Conservation (phyloP, 1,284 basidiomycete species). For the Bondarzewia mesenterica region DNA sequence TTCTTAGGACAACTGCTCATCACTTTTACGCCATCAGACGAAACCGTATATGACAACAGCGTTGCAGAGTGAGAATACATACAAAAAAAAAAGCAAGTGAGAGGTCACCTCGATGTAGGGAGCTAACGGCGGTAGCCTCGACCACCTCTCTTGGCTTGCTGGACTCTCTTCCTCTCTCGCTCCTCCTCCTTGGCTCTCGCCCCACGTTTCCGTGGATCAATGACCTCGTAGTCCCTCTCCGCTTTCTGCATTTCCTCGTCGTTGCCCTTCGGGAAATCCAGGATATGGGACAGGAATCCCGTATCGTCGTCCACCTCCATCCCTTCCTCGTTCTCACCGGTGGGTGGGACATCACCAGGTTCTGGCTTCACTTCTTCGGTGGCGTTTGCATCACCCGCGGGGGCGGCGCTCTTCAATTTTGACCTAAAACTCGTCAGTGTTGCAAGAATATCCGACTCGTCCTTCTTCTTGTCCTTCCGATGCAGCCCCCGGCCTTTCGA, state of each 20-base stretch:
- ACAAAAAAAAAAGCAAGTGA: slow-evolving; percentile 11
- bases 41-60: too few species aligned
- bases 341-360: slow-evolving; percentile 12
- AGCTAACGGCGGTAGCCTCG: slow-evolving; percentile 4
- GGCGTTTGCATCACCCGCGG: slow-evolving; percentile 15
- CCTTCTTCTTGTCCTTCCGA: slow-evolving; percentile 54
- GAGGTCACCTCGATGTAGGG: not conserved
- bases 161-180: slow-evolving; percentile 47
- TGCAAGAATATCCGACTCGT: slow-evolving; percentile 73
- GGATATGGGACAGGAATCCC: slow-evolving; percentile 70
- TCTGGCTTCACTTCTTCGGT: slow-evolving; percentile 18
- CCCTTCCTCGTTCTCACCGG: slow-evolving; percentile 36
- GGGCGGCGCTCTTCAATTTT: slow-evolving; percentile 46
- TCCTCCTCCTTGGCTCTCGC: slow-evolving; percentile 71
- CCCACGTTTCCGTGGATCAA: slow-evolving; percentile 65
- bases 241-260: slow-evolving; percentile 72
- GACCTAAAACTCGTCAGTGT: slow-evolving; percentile 67
- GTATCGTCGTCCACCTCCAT: slow-evolving; percentile 79
- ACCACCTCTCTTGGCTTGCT: slow-evolving; percentile 13
- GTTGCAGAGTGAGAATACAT: too few species aligned
- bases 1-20: too few species aligned
- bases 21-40: too few species aligned
- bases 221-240: slow-evolving; percentile 86
- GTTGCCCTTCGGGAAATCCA: slow-evolving; percentile 76
- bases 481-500: slow-evolving; percentile 53